phyloP scores from a whole-genome alignment of 2,329 filamentous ascomycete species.

The Pseudocercospora ulei region DNA sequence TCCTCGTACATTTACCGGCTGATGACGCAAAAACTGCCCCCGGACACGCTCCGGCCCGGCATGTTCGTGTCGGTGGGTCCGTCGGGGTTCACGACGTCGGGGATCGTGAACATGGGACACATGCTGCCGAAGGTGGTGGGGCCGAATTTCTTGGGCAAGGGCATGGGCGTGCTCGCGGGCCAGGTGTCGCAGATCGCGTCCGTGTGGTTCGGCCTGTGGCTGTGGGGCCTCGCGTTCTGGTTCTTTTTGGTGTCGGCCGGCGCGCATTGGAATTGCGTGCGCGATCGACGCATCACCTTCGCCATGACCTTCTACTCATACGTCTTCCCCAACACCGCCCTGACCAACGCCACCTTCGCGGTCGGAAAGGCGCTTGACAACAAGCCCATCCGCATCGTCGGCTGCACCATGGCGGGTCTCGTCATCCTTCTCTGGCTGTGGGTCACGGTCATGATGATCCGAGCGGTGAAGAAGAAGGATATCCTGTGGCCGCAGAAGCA shows the following conservation, averaged over 20 bases:
- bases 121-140: conserved; percentile 44
- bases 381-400: conserved; percentile 53
- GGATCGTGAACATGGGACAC: conserved; percentile 50
- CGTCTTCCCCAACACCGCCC: conserved; percentile 63
- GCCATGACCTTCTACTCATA: conserved; percentile 83
- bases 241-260: conserved; percentile 75
- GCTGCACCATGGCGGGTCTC: conserved; percentile 56
- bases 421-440: conserved; percentile 59
- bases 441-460: conserved; percentile 61
- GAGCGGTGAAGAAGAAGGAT: conserved; percentile 55
- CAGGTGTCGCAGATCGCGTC: conserved; percentile 47
- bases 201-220: conserved; percentile 62
- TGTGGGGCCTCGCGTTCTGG: conserved; percentile 75
- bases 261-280: conserved; percentile 59
- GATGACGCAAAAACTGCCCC: conserved; percentile 78
- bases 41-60: conserved; percentile 64
- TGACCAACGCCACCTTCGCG: conserved; percentile 57
- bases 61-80: conserved; percentile 82
- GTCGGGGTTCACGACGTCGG: conserved; percentile 57
- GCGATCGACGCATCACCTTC: conserved; percentile 56
- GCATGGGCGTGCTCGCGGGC: conserved; percentile 46
- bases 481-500: conserved; percentile 70
- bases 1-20: conserved; percentile 74
- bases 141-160: conserved; percentile 46
- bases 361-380: conserved; percentile 48